Evolutionary conservation across 768 basidiomycete species (phyloP).

Genomic region (Clitopilus hobsonii): DNA sequence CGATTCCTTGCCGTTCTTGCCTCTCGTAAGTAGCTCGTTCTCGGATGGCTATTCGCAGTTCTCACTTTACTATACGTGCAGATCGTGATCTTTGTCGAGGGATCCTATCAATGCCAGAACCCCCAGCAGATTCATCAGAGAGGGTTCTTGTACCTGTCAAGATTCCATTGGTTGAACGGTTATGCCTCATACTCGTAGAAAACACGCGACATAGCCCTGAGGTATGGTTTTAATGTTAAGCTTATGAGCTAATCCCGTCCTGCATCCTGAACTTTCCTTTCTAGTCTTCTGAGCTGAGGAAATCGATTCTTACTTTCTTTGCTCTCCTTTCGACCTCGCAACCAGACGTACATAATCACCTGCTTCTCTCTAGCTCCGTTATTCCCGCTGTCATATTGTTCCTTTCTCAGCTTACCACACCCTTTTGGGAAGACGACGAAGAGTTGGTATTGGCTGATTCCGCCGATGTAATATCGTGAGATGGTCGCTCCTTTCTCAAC

Average conservation of each 20-base stretch:
- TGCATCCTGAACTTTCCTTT: neutral
- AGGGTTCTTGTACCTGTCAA: slow-evolving; percentile 8
- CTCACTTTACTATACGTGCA: slow-evolving; percentile 15
- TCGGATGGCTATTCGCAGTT: neutral
- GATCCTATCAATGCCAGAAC: slow-evolving; percentile 34
- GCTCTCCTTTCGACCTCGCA: slow-evolving; percentile 35
- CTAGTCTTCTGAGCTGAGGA: slow-evolving; percentile 15
- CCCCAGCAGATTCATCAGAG: slow-evolving; percentile 17
- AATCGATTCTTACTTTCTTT: slow-evolving; percentile 35
- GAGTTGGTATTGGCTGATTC: slow-evolving; percentile 28
- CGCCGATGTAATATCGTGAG: slow-evolving; percentile 32
- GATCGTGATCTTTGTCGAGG: slow-evolving; percentile 36
- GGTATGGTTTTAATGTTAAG: slow-evolving; percentile 23
- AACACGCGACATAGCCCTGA: slow-evolving; percentile 30
- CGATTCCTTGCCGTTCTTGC: slow-evolving; percentile 52
- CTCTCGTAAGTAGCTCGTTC: slow-evolving; percentile 38
- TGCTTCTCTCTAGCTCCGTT: slow-evolving; percentile 46
- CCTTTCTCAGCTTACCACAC: slow-evolving; percentile 44
- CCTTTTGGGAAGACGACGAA: slow-evolving; percentile 66
- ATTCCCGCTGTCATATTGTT: slow-evolving; percentile 63
- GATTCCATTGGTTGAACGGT: slow-evolving; percentile 40
- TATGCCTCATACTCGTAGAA: slow-evolving; percentile 47
- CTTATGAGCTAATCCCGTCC: no score
- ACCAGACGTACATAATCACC: slow-evolving; percentile 27
- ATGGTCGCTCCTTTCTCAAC: neutral